phyloP scores from a whole-genome alignment of 202 grass and related monocot species.

The Schoenoplectus triqueter region DNA sequence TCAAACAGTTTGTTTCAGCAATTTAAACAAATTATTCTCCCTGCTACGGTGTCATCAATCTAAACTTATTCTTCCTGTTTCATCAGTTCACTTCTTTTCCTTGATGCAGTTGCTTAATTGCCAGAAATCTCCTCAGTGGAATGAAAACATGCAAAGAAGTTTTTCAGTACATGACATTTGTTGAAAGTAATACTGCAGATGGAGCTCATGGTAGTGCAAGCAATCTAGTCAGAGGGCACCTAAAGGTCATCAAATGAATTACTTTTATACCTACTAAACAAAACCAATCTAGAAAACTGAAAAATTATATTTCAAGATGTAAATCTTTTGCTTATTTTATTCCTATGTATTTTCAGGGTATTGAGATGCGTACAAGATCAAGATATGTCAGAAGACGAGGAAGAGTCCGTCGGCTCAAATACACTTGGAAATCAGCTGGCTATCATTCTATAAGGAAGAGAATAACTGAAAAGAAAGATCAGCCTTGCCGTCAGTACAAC shows the following conservation, averaged over 20 bases:
- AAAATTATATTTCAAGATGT: background rate
- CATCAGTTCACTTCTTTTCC: conserved; percentile 37
- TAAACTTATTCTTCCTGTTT: too few species aligned
- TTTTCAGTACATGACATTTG: conserved; percentile 90
- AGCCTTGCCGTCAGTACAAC: conserved; percentile 89
- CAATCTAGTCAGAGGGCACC: conserved; percentile 92
- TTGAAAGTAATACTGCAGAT: conserved; percentile 63
- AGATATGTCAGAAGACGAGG: conserved; percentile 83
- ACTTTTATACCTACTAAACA: conserved; percentile 10
- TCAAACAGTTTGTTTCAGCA: background rate
- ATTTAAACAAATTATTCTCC: conserved; percentile 21
- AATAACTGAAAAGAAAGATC: conserved; percentile 92
- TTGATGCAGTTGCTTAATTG: conserved; percentile 78
- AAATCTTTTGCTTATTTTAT: conserved; percentile 46
- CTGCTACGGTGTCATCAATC: background rate
- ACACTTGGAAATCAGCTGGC: conserved; percentile 96
- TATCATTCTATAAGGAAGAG: conserved; percentile 96
- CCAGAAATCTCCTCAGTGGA: conserved; percentile 89
- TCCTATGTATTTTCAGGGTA: conserved; percentile 49
- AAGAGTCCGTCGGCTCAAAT: conserved; percentile 91
- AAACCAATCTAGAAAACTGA: background rate
- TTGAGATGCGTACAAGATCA: conserved; percentile 74
- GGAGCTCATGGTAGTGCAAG: conserved; percentile 63
- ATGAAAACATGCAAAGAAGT: conserved; percentile 96
- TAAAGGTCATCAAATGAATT: conserved; percentile 57